A percentile compares a stretch with the other conserved stretches of the same genome.
Conservation (phyloP, 83 land plant species). For the Picea mariana region DNA sequence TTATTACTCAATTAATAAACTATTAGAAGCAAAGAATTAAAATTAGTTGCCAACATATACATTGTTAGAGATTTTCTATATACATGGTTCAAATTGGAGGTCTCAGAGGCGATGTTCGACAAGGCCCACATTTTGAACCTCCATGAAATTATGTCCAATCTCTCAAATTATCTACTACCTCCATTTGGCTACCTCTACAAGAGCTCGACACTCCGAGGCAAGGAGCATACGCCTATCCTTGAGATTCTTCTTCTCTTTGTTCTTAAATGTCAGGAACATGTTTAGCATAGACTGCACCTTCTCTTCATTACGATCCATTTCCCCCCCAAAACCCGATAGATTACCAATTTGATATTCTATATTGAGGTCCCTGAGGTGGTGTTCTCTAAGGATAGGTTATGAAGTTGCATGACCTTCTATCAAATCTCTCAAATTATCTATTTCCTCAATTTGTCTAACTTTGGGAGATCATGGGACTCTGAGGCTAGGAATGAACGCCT, state of each 20-base stretch:
- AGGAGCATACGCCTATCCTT: conserved; percentile 92
- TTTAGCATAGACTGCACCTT: conserved; percentile 99
- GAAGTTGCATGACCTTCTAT: too few relatives aligned
- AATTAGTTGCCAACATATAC: too few relatives aligned
- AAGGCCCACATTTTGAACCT: conserved; percentile 95
- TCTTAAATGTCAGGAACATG: conserved; percentile 68
- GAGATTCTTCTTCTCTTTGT: conserved; percentile 92
- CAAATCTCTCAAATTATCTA: too few relatives aligned
- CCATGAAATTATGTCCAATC: conserved; percentile 33
- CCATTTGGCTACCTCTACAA: conserved; percentile 44
- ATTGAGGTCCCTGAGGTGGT: too few relatives aligned
- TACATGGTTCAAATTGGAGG: conserved; percentile 34
- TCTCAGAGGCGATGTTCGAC: conserved; percentile 96
- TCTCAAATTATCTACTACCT: conserved; percentile 87
- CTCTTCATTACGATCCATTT: conserved; percentile 98
- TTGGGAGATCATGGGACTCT: too few relatives aligned
- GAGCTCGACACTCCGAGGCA: conserved; percentile 90
- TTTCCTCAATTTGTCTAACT: too few relatives aligned
- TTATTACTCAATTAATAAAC: too few relatives aligned
- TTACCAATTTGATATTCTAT: too few relatives aligned
- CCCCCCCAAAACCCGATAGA: not conserved
- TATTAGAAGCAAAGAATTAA: too few relatives aligned
- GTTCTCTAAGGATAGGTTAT: too few relatives aligned
- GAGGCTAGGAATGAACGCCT: too few relatives aligned
- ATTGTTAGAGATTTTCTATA: too few relatives aligned